These are phyloP conservation scores for Saccharomycopsis sp. DNA, from an alignment of 805 yeast genomes.

Conservation along the genomic window DNA sequence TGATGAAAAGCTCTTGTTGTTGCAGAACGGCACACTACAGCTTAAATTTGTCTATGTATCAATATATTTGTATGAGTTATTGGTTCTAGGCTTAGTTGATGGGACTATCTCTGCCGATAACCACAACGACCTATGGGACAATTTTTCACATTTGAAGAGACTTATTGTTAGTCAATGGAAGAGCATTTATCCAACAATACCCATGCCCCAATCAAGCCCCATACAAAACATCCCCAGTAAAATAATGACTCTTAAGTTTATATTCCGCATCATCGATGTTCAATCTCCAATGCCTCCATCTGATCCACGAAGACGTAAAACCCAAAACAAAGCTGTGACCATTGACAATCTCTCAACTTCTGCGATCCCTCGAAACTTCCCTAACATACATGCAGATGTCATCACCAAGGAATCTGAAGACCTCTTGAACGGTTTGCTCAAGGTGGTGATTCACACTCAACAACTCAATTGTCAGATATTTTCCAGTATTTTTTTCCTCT, in stretches of 20 bases:
- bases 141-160: constrained; percentile 4
- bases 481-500: constrained; percentile 11
- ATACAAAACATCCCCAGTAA: constrained; percentile 1
- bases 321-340: not conserved
- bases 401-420: constrained; percentile 8
- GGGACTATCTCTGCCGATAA: not conserved
- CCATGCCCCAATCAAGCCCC: not conserved
- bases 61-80: constrained; percentile 8
- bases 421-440: constrained; percentile 7
- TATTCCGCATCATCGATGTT: constrained; percentile 13
- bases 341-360: not conserved
- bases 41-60: constrained; percentile 4
- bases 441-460: not conserved
- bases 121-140: not conserved
- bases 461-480: constrained; percentile 14
- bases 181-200: constrained; percentile 1
- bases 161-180: constrained; percentile 10
- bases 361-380: not conserved
- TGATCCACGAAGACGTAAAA: constrained; percentile 19
- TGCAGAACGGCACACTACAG: not conserved
- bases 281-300: constrained; percentile 8
- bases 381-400: not conserved
- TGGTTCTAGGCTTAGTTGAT: not conserved
- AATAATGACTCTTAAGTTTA: constrained; percentile 6
- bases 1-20: not conserved